phyloP scores from a whole-genome alignment of 768 basidiomycete genomes.

The Boletus rubroflammeus region DNA sequence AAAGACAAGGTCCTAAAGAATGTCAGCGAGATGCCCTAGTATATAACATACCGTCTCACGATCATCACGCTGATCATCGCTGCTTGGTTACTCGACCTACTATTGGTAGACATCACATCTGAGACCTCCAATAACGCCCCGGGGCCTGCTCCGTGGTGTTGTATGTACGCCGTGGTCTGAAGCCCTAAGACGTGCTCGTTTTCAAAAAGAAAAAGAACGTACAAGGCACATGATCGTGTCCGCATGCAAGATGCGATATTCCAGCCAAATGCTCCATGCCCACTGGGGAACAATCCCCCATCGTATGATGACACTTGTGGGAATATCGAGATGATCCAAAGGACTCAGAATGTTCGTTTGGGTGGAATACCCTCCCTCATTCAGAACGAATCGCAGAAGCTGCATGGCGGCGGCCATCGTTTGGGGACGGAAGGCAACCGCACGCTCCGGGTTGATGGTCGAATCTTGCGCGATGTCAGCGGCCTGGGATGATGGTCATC shows the following conservation, averaged over 20 bases:
- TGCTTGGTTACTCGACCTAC: background rate
- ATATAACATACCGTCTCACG: conserved; percentile 15
- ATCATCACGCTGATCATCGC: conserved; percentile 26
- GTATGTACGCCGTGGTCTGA: conserved; percentile 55
- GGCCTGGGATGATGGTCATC: conserved; percentile 14
- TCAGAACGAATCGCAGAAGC: conserved; percentile 41
- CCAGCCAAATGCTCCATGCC: conserved; percentile 64
- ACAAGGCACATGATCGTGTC: conserved; percentile 52
- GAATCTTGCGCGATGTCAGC: conserved; percentile 15
- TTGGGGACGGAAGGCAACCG: conserved; percentile 42
- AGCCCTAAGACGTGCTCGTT: conserved; percentile 1
- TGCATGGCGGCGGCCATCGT: conserved; percentile 42
- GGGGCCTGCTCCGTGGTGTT: conserved; percentile 29
- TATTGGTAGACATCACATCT: background rate
- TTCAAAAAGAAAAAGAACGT: conserved; percentile 15
- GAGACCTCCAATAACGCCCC: background rate
- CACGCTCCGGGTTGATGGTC: background rate
- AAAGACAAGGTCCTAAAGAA: conserved; percentile 17
- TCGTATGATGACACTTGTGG: conserved; percentile 50
- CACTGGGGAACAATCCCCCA: conserved; percentile 59
- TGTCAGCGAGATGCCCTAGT: conserved; percentile 1
- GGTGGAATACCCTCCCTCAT: conserved; percentile 18
- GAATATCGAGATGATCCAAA: conserved; percentile 33
- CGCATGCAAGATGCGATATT: conserved; percentile 45
- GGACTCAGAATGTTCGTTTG: conserved; percentile 10